Conservation (phyloP, 176 grass and related monocot genomes). For the Musa itinerans region DNA sequence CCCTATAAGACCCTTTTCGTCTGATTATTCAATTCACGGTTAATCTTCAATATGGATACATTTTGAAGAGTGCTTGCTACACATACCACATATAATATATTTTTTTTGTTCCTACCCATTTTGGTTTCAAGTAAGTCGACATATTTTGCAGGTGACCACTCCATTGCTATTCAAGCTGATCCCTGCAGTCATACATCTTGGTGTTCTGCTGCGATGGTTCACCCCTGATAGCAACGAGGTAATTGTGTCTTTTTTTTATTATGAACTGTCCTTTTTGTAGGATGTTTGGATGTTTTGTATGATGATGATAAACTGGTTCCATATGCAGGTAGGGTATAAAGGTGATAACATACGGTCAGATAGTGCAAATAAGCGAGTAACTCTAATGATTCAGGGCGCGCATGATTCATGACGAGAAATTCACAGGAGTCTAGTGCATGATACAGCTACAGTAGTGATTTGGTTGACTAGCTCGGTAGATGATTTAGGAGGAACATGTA, state of each 20-base stretch:
- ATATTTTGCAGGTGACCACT: slow-evolving; percentile 69
- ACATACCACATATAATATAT: background rate
- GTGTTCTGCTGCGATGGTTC: slow-evolving; percentile 93
- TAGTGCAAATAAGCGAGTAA: slow-evolving; percentile 69
- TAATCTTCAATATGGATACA: background rate
- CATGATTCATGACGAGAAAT: slow-evolving; percentile 12
- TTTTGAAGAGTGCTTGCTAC: background rate
- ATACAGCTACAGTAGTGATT: no score
- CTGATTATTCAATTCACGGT: background rate
- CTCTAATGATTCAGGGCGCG: slow-evolving; percentile 61
- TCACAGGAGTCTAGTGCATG: no score
- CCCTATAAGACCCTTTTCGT: background rate
- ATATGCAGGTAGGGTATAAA: slow-evolving; percentile 72
- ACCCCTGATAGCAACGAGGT: slow-evolving; percentile 76
- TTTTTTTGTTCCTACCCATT: background rate
- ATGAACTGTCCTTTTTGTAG: background rate
- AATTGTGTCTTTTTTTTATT: slow-evolving; percentile 1
- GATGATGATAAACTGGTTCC: slow-evolving; percentile 28
- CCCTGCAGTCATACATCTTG: slow-evolving; percentile 85
- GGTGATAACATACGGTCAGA: slow-evolving; percentile 62
- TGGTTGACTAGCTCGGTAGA: background rate
- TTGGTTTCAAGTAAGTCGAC: no score
- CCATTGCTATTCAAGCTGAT: slow-evolving; percentile 98
- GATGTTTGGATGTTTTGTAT: background rate
- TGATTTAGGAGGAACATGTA: background rate